Evolutionary conservation across 1,284 basidiomycete genomes (phyloP).

Genomic region (Ganoderma leucocontextum): DNA sequence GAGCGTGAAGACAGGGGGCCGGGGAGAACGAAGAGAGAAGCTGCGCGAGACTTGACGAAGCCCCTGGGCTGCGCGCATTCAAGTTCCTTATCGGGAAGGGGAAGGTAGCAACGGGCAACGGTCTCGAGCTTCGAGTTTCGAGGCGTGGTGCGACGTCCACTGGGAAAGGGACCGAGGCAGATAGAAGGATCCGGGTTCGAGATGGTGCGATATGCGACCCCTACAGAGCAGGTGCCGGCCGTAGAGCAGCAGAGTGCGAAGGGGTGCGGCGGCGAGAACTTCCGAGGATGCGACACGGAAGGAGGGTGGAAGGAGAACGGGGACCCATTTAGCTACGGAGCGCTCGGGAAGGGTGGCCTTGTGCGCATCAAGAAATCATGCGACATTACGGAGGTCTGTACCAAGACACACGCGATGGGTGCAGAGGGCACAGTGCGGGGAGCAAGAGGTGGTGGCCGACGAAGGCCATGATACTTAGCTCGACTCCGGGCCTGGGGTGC

Average conservation of each 20-base stretch:
- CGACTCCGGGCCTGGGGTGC: too few relatives aligned
- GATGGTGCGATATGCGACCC: background rate
- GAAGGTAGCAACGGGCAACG: slow-evolving; percentile 21
- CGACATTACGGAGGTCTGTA: slow-evolving; percentile 2
- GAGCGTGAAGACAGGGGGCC: slow-evolving; percentile 5
- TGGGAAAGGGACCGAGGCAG: slow-evolving; percentile 3
- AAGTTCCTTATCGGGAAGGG: slow-evolving; percentile 29
- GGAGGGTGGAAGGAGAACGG: background rate
- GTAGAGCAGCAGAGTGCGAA: background rate
- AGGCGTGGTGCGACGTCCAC: slow-evolving; percentile 1
- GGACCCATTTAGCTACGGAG: slow-evolving; percentile 12
- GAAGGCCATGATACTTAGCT: too few relatives aligned
- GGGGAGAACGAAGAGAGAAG: slow-evolving; percentile 23
- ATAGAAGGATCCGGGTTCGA: slow-evolving; percentile 3
- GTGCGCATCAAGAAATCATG: background rate
- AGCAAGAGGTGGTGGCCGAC: slow-evolving; percentile 10
- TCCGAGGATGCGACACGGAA: slow-evolving; percentile 4
- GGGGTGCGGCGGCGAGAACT: background rate
- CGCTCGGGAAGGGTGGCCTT: slow-evolving; percentile 12
- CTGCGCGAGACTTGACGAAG: slow-evolving; percentile 18
- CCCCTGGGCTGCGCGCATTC: slow-evolving; percentile 16
- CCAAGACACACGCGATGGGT: background rate
- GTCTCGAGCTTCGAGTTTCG: background rate
- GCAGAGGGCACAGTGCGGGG: slow-evolving; percentile 7
- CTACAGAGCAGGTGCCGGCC: background rate